Evolutionary conservation across 768 basidiomycete species (phyloP), one percentile per base, ranked within the genome.

Genomic region (Boletus barrowsii): DNA sequence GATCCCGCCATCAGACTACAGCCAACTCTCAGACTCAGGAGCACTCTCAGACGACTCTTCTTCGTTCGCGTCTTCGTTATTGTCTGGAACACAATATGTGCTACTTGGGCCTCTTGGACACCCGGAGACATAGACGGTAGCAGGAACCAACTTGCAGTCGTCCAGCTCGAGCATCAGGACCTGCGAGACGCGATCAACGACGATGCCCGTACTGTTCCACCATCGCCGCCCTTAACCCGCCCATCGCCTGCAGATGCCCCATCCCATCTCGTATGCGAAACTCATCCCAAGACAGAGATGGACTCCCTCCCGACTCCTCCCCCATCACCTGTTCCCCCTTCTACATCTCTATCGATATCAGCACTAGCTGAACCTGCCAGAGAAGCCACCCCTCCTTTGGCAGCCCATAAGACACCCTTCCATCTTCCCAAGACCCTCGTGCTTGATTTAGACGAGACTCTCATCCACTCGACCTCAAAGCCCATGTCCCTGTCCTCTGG

Each of bases 401-500:
- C 70, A 17, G 52, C 68, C 10, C 81, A 83, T 59, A 85, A 80
- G 64, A 82, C 86, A 0, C 85, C 87, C 4, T 88, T 96, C 59
- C 87, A 87, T 62, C 77, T 83, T 32, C 93, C 83, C 26, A 99
- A 99, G 77, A 97, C 94, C 1, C 85, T 99, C 36, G 94, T 99
- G 30, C 83, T 99, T 42, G 97, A 99, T 74, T 79, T 99, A 48
- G 97, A 99, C 70, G 97, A 99, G 75, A 99, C 97, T 1, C 83
- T 99, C 45, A 98, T 98, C 54, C 97, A 99, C 68, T 97, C 95
- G 3, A 98, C 97, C 0, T 91, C 93, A 17, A 80, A 93, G 36
- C 87, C 90, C 24, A 77, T 88, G 33, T 70, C 75, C 47, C 69
- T 76, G 9, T 63, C 74, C 61, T 63, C 72, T 55, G 69, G 75